phyloP scores from a whole-genome alignment of 2,329 filamentous ascomycete genomes.

The Clonostachys solani region DNA sequence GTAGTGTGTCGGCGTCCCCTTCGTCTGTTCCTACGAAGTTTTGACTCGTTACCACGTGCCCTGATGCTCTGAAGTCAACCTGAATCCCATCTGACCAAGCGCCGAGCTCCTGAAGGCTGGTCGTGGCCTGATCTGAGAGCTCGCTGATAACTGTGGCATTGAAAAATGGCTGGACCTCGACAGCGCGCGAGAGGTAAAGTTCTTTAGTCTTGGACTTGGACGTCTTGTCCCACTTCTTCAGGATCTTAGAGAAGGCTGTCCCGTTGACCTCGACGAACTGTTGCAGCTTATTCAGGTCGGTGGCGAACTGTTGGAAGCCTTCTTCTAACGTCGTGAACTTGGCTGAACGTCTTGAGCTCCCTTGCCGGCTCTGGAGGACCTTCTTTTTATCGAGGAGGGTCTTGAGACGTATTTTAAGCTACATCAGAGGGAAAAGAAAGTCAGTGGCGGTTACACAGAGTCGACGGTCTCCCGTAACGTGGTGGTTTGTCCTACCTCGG shows the following conservation, averaged over 20 bases:
- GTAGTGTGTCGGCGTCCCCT: slow-evolving; percentile 81
- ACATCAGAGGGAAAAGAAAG: background rate
- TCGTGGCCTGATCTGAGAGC: slow-evolving; percentile 93
- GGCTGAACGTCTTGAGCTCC: slow-evolving; percentile 80
- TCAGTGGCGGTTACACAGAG: too few species aligned
- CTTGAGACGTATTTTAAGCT: slow-evolving; percentile 91
- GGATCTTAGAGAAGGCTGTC: slow-evolving; percentile 94
- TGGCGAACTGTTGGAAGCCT: slow-evolving; percentile 95
- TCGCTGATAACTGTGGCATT: slow-evolving; percentile 96
- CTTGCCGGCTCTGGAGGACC: slow-evolving; percentile 77
- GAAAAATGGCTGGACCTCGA: slow-evolving; percentile 97
- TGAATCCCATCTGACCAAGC: slow-evolving; percentile 97
- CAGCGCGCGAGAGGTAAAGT: slow-evolving; percentile 89
- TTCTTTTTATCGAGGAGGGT: slow-evolving; percentile 94
- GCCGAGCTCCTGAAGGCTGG: slow-evolving; percentile 89
- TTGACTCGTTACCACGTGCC: slow-evolving; percentile 63
- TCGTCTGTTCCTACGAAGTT: slow-evolving; percentile 74
- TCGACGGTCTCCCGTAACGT: too few species aligned
- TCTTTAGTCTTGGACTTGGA: slow-evolving; percentile 99
- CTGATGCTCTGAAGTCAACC: slow-evolving; percentile 69
- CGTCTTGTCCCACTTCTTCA: slow-evolving; percentile 99
- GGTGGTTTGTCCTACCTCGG: slow-evolving; percentile 62
- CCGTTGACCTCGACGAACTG: slow-evolving; percentile 99
- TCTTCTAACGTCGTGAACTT: slow-evolving; percentile 95
- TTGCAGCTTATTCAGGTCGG: slow-evolving; percentile 94